These are phyloP conservation scores for Camptophora hylomeconis DNA, from an alignment of 2,329 filamentous ascomycete species.

Conservation along the genomic window DNA sequence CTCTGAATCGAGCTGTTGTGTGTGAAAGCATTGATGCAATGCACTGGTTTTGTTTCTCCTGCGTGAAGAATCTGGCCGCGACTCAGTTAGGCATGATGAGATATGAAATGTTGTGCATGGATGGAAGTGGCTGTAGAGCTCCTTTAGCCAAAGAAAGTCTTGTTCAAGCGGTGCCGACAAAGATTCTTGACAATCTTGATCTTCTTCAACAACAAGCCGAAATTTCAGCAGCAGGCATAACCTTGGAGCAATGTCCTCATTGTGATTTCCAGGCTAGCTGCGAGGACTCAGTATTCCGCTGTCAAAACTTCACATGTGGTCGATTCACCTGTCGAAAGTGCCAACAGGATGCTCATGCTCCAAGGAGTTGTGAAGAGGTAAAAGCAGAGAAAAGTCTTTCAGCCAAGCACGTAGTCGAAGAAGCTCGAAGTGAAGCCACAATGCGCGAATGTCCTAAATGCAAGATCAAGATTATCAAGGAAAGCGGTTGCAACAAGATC, in stretches of 20 bases:
- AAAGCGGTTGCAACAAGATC: slow-evolving; percentile 75
- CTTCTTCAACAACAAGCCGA: slow-evolving; percentile 58
- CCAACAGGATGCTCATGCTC: slow-evolving; percentile 55
- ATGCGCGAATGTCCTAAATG: slow-evolving; percentile 58
- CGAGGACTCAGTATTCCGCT: slow-evolving; percentile 61
- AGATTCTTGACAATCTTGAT: slow-evolving; percentile 49
- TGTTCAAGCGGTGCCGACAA: slow-evolving; percentile 22
- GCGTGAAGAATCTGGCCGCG: slow-evolving; percentile 53
- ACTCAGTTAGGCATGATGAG: slow-evolving; percentile 55
- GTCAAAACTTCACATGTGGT: slow-evolving; percentile 52
- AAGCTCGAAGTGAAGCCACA: slow-evolving; percentile 70
- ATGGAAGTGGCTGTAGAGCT: slow-evolving; percentile 50
- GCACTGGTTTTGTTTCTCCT: slow-evolving; percentile 60
- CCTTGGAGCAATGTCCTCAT: slow-evolving; percentile 66
- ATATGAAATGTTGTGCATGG: slow-evolving; percentile 59
- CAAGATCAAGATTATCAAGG: slow-evolving; percentile 66
- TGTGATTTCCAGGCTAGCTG: slow-evolving; percentile 70
- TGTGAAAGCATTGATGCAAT: slow-evolving; percentile 32
- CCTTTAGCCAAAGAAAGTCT: slow-evolving; percentile 16
- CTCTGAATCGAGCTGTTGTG: slow-evolving; percentile 54
- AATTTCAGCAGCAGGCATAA: slow-evolving; percentile 55
- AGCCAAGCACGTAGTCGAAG: slow-evolving; percentile 58
- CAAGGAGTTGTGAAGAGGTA: slow-evolving; percentile 56
- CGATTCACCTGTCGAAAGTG: slow-evolving; percentile 57
- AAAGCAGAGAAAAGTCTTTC: slow-evolving; percentile 46